Percentiles rank a stretch among this genome's conserved stretches.
phyloP scores from a whole-genome alignment of 768 basidiomycete species.

The Pleurotus cornucopiae region DNA sequence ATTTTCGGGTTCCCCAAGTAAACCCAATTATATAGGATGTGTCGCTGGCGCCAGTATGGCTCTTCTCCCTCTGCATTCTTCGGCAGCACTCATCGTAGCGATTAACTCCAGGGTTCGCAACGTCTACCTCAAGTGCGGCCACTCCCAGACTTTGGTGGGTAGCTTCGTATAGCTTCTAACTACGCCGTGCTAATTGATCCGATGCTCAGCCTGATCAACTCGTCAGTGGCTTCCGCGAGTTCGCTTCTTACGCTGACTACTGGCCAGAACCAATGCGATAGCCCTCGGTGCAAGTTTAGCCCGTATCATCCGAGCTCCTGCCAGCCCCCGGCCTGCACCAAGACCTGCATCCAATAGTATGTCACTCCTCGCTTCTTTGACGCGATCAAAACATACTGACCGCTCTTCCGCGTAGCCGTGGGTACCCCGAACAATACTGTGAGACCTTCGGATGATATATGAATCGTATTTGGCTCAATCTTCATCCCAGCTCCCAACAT shows the following conservation, averaged over 20 bases:
- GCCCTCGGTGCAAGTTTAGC: constrained; percentile 48
- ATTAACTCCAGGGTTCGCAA: constrained; percentile 35
- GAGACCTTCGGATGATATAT: constrained; percentile 10
- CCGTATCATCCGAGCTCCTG: constrained; percentile 38
- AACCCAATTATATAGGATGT: constrained; percentile 31
- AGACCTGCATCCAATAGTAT: constrained; percentile 47
- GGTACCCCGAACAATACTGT: constrained; percentile 46
- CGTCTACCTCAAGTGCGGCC: constrained; percentile 44
- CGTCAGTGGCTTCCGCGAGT: constrained; percentile 15
- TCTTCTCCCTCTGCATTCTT: constrained; percentile 1
- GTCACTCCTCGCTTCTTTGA: constrained; percentile 9
- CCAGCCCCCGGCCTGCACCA: constrained; percentile 28
- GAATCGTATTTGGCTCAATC: neutral
- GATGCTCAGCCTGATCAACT: constrained; percentile 22
- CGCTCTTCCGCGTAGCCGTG: constrained; percentile 24
- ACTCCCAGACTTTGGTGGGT: constrained; percentile 39
- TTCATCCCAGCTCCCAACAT: constrained; percentile 35
- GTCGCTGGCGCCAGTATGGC: constrained; percentile 50
- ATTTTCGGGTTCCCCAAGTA: constrained; percentile 9
- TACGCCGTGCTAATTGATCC: neutral
- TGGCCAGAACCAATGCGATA: constrained; percentile 41
- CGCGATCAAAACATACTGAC: neutral
- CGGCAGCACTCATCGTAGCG: neutral
- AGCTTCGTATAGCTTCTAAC: neutral
- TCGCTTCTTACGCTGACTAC: neutral